Base-by-base conservation (phyloP, 129 eudicot genomes). In the Mikania micrantha region DNA sequence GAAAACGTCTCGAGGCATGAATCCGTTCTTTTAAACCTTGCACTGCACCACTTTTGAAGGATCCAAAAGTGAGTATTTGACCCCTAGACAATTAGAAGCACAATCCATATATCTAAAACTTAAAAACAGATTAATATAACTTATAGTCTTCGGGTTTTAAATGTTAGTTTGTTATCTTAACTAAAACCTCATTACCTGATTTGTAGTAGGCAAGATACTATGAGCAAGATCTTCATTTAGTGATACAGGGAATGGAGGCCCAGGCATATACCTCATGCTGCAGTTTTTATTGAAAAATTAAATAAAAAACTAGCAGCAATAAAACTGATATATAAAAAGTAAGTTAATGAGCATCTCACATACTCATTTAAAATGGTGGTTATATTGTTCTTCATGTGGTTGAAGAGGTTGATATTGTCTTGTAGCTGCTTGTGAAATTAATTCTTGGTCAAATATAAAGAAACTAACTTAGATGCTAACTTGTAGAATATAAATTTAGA, bases 181-280 rank as follows among this genome's bases (percentile, higher is more conserved):
- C 28, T 42, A 34, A 49, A 61, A 34, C 27, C 27, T 47, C 8
- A 16, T 64, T 79, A 86, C 92, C 92, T 86, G 92, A 80, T 77
- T 66, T 64, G 88, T 54, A 56, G 78, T 59, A 7, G 80, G 83
- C 24, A 86, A 68, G 54, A 86, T 77, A 63, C 80, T 78, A 80
- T 35, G 79, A 16, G 88, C 91, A 72, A 88, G 92, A 65, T 85
- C 87, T 59, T 82, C 87, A 19, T 85, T 83, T 68, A 85, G 53
- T 52, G 81, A 77, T 56, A 85, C 75, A 15, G 89, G 91, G 70
- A 88, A 73, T 67, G 91, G 91, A 4, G 96, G 95, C 32, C 95
- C 95, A 5, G 97, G 91, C 83, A 79, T 61, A 58, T 74, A 76
- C 53, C 81, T 85, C 92, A 91, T 85, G 84, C 97, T 91, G 95